Conservation (phyloP, 2,329 filamentous ascomycete species). For the Colletotrichum abscissum region DNA sequence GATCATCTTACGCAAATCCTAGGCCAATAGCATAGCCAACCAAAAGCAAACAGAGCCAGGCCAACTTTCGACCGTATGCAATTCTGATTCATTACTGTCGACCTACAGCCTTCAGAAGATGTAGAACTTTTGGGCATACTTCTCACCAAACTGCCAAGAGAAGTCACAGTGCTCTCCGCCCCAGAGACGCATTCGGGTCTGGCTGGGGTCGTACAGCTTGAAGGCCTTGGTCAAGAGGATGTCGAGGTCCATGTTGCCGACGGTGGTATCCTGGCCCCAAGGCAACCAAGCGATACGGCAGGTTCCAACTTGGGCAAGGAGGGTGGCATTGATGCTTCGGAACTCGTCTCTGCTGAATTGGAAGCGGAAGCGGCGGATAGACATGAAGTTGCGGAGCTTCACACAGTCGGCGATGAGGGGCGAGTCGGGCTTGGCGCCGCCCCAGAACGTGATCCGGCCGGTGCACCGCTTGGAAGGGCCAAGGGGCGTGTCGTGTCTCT, state of each 20-base stretch:
- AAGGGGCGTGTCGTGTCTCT: constrained; percentile 5
- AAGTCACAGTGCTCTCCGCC: not conserved
- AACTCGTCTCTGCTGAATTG: not conserved
- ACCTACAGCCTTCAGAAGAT: constrained; percentile 1
- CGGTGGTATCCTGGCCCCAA: not conserved
- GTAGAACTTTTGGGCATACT: not conserved
- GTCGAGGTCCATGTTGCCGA: constrained; percentile 28
- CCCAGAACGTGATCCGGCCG: not conserved
- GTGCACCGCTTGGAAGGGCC: constrained; percentile 25
- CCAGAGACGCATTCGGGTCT: constrained; percentile 14
- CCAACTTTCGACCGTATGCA: not conserved
- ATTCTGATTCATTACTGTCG: not conserved
- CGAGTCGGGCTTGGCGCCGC: constrained; percentile 17
- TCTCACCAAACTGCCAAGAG: constrained; percentile 5
- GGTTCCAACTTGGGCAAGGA: constrained; percentile 19
- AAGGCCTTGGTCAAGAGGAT: constrained; percentile 3
- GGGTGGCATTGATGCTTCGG: not conserved
- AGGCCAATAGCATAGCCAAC: too few species aligned
- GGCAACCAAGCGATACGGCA: constrained; percentile 15
- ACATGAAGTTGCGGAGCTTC: constrained; percentile 19
- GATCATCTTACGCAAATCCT: not conserved
- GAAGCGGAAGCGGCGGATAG: constrained; percentile 10
- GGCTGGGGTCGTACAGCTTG: constrained; percentile 7
- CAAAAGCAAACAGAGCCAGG: not conserved
- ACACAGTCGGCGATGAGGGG: constrained; percentile 17